A percentile compares a stretch with the other conserved stretches of the same genome.
Conservation (phyloP, 176 grass and related monocot genomes). For the Tillandsia leiboldiana region DNA sequence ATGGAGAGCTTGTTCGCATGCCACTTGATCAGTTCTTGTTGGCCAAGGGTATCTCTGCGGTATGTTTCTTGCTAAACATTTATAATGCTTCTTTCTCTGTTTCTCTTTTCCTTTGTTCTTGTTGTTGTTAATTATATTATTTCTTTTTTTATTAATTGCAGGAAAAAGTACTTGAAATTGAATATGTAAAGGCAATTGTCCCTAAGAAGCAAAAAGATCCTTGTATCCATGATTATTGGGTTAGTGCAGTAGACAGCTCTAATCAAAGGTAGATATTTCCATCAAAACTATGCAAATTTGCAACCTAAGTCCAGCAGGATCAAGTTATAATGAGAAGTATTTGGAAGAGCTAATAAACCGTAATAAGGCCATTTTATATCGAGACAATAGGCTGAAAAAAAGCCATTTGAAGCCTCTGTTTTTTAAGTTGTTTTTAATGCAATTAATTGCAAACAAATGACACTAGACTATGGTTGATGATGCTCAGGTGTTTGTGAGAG, state of each 20-base stretch:
- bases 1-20: slow-evolving; percentile 73
- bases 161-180: slow-evolving; percentile 92
- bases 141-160: slow-evolving; percentile 17
- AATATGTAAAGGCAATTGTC: slow-evolving; percentile 64
- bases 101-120: not conserved
- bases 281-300: too few relatives aligned
- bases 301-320: too few relatives aligned
- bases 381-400: too few relatives aligned
- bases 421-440: too few relatives aligned
- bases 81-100: not conserved
- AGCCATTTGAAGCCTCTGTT: too few relatives aligned
- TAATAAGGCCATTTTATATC: too few relatives aligned
- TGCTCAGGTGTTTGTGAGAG: too few relatives aligned
- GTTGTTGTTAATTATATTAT: not conserved
- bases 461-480: too few relatives aligned
- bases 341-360: too few relatives aligned
- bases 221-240: slow-evolving; percentile 87
- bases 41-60: slow-evolving; percentile 82
- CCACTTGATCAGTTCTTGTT: slow-evolving; percentile 69
- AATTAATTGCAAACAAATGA: too few relatives aligned
- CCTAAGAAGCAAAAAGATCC: slow-evolving; percentile 75
- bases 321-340: too few relatives aligned
- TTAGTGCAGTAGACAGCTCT: slow-evolving; percentile 79
- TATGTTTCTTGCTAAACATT: slow-evolving; percentile 19
- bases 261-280: slow-evolving; percentile 48